phyloP scores from a whole-genome alignment of 2,329 filamentous ascomycete species.

The Pseudonectria buxi region DNA sequence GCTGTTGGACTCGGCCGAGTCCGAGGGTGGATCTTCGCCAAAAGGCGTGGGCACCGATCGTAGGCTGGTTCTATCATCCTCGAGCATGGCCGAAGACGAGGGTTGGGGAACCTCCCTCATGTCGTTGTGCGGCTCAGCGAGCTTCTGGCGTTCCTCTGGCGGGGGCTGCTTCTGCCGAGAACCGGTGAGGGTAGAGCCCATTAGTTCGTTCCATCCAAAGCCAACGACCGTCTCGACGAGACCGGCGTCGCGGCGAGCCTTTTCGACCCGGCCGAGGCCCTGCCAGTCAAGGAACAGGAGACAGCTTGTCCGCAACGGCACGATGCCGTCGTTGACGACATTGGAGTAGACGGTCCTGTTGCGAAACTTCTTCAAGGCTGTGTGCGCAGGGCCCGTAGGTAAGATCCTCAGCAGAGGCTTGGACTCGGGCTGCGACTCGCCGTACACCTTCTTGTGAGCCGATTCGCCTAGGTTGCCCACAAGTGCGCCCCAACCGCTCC shows the following conservation, averaged over 20 bases:
- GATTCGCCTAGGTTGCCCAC: conserved; percentile 66
- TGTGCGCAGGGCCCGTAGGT: conserved; percentile 84
- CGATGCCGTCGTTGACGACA: conserved; percentile 95
- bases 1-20: conserved; percentile 26
- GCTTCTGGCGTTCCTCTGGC: conserved; percentile 28
- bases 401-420: conserved; percentile 86
- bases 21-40: conserved; percentile 17
- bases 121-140: conserved; percentile 26
- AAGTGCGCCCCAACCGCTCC: conserved; percentile 82
- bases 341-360: conserved; percentile 94
- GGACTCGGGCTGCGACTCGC: conserved; percentile 57
- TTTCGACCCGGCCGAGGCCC: conserved; percentile 86
- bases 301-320: conserved; percentile 89
- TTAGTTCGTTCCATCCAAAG: conserved; percentile 92
- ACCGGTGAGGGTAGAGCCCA: conserved; percentile 53
- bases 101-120: conserved; percentile 64
- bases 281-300: conserved; percentile 97
- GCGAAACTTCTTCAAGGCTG: conserved; percentile 77
- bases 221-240: conserved; percentile 87
- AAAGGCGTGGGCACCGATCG: conserved; percentile 34
- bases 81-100: conserved; percentile 54
- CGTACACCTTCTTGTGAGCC: conserved; percentile 23
- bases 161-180: conserved; percentile 39
- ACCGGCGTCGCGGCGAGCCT: conserved; percentile 85
- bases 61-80: conserved; percentile 58